phyloP scores from a whole-genome alignment of 306 rosid genomes.

The Vigna hirtella region DNA sequence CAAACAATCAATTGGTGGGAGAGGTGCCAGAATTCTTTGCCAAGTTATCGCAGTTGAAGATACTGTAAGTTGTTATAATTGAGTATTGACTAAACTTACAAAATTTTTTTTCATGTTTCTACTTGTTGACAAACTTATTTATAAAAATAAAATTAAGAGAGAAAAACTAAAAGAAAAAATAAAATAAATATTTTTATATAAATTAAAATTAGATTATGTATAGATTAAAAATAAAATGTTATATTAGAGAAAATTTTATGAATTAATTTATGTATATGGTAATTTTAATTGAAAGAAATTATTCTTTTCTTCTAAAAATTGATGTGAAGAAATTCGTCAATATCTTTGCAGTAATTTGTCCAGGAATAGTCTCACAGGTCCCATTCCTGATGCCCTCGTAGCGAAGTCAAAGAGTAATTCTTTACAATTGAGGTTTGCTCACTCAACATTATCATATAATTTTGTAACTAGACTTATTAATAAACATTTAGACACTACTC shows the following conservation, averaged over 20 bases:
- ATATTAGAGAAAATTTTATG: no score
- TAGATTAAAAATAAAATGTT: no score
- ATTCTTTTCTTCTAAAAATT: no score
- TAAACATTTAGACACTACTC: no score
- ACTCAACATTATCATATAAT: background rate
- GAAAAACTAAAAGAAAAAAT: no score
- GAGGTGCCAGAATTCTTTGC: conserved; percentile 46
- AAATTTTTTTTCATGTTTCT: background rate
- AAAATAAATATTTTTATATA: no score
- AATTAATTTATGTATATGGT: no score
- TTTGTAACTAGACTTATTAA: background rate
- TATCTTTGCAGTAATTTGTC: conserved; percentile 6
- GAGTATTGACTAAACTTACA: background rate
- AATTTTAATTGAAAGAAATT: no score
- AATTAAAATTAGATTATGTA: no score
- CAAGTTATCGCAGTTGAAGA: conserved; percentile 31
- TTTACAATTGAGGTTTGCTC: background rate
- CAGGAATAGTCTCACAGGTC: background rate
- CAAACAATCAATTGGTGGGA: conserved; percentile 55
- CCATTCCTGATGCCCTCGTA: background rate
- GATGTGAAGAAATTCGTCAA: background rate
- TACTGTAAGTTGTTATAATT: conserved; percentile 46
- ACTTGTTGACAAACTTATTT: no score
- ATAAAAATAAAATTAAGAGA: no score
- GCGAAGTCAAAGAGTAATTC: background rate